These are phyloP conservation scores for Fomitopsis betulina DNA, from an alignment of 1,284 basidiomycete species.

Conservation along the genomic window DNA sequence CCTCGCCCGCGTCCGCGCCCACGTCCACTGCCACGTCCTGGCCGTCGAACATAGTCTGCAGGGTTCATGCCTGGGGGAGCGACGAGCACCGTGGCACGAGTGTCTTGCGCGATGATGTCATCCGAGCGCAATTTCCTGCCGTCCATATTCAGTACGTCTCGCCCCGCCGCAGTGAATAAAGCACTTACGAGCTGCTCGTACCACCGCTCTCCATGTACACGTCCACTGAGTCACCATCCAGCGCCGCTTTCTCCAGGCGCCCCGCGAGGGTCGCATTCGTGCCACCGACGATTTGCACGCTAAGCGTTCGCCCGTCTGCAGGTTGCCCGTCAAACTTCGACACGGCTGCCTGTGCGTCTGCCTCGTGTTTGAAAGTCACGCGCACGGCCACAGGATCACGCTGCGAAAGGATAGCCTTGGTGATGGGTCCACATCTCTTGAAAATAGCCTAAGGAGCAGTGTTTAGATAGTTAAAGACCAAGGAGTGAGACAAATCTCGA, in stretches of 20 bases:
- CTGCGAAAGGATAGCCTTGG: slow-evolving; percentile 36
- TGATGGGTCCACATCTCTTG: slow-evolving; percentile 71
- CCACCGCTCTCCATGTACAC: slow-evolving; percentile 47
- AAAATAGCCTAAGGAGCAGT: slow-evolving; percentile 62
- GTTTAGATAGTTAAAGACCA: background rate
- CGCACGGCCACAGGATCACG: slow-evolving; percentile 57
- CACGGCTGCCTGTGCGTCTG: slow-evolving; percentile 65
- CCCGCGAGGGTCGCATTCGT: slow-evolving; percentile 50
- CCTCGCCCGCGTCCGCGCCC: slow-evolving; percentile 24
- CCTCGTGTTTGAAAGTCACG: slow-evolving; percentile 65
- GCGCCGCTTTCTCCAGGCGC: slow-evolving; percentile 43
- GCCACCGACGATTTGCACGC: slow-evolving; percentile 60
- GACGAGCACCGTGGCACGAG: slow-evolving; percentile 63
- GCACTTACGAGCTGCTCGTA: slow-evolving; percentile 55
- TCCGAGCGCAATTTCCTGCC: slow-evolving; percentile 84
- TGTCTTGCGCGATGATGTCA: slow-evolving; percentile 61
- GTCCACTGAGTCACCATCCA: slow-evolving; percentile 66
- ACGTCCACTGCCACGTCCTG: slow-evolving; percentile 23
- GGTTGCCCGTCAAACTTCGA: slow-evolving; percentile 74
- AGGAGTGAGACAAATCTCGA: background rate
- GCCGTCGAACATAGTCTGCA: slow-evolving; percentile 43
- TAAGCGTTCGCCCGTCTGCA: slow-evolving; percentile 75
- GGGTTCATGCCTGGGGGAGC: slow-evolving; percentile 66
- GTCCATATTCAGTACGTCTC: background rate
- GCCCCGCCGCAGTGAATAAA: background rate